Evolutionary conservation across 1,139 yeast species (phyloP), one percentile per base, ranked within the genome.

Genomic region (Yamadazyma dushanensis): DNA sequence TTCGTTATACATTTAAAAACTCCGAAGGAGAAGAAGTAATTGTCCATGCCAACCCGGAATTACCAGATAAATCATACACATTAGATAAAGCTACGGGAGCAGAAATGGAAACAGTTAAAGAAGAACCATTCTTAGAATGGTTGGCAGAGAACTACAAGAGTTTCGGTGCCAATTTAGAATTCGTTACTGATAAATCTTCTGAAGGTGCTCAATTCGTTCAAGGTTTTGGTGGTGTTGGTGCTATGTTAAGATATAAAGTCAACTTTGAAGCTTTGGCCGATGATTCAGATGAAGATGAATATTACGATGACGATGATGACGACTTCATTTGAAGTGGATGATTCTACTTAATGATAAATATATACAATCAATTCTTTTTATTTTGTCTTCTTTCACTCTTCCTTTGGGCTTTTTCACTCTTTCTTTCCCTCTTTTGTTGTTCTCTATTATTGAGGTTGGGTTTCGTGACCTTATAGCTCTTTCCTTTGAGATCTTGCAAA

Each of bases 141-240:
- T 75, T 92, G 47, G 97, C 98, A 32, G 98, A 90, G 68, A 87
- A 88, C 66, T 92, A 92, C 70, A 86, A 83, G 61, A 85, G 76
- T 51, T 92, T 77, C 54, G 98, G 98, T 76, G 96, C 98, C 37
- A 81, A 84, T 45, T 76, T 92, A 52, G 98, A 92, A 68, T 92
- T 92, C 54, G 96, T 92, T 50, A 86, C 97, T 35, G 98, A 92
- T 70, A 83, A 87, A 67, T 86, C 96, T 25, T 83, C 95, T 35
- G 98, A 92, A 67, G 98, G 98, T 71, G 95, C 97, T 31, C 98
- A 92, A 71, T 92, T 92, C 64, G 95, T 85, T 44, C 86, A 83
- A 56, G 98, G 98, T 43, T 92, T 92, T 57, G 98, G 98, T 83
- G 98, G 98, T 70, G 79, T 92, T 50, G 98, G 98, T 63, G 97